phyloP scores from a whole-genome alignment of 345 rosid genomes.

The Acer negundo region DNA sequence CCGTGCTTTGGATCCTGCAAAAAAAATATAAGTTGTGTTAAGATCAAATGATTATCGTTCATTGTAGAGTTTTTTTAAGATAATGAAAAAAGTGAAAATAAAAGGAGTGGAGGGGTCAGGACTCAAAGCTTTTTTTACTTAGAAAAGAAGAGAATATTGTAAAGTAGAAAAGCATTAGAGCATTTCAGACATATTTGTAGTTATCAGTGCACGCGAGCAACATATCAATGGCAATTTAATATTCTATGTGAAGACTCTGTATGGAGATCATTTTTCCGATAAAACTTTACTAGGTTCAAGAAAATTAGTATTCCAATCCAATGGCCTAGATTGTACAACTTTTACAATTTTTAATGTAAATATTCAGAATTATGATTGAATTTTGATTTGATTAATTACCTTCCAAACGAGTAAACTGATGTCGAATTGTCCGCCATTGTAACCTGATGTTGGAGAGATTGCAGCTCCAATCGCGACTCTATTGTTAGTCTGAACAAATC shows the following conservation, averaged over 20 bases:
- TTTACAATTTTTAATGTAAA: background rate
- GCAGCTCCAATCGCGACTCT: constrained; percentile 94
- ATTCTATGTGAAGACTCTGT: background rate
- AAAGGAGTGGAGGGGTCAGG: constrained; percentile 27
- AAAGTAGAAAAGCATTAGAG: constrained; percentile 34
- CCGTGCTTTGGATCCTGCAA: constrained; percentile 98
- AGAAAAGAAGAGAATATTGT: constrained; percentile 39
- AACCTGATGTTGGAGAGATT: constrained; percentile 90
- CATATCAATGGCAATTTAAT: background rate
- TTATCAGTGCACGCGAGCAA: constrained; percentile 29
- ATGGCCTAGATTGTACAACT: constrained; percentile 1
- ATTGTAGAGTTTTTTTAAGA: background rate
- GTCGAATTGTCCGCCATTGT: constrained; percentile 87
- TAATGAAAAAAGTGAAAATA: background rate
- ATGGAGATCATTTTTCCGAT: background rate
- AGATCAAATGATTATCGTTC: too few species aligned
- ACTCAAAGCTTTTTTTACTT: constrained; percentile 23
- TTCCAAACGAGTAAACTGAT: constrained; percentile 94
- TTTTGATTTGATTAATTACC: constrained; percentile 44
- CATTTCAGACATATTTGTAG: constrained; percentile 29
- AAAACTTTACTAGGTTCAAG: background rate
- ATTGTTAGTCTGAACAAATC: constrained; percentile 88
- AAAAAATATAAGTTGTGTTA: background rate
- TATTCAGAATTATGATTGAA: background rate
- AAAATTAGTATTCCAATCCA: constrained; percentile 8